A percentile compares a stretch with the other conserved stretches of the same genome.
Conservation (phyloP, 192 early-diverging fungal species). For the Coemansia sp. region DNA sequence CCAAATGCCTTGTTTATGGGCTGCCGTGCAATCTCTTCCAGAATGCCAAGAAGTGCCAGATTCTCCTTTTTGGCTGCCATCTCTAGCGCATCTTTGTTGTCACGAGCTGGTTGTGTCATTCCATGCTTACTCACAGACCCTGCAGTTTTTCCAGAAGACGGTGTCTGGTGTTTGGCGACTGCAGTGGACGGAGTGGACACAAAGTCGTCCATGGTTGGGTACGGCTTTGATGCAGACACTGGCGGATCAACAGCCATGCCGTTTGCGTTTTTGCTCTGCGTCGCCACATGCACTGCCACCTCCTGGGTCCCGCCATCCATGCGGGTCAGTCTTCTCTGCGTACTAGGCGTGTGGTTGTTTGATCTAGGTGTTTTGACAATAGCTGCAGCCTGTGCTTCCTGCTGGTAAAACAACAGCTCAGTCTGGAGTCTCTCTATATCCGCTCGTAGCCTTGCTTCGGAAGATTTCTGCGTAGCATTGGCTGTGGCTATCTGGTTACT, state of each 20-base stretch:
- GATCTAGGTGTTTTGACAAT: conserved; percentile 8
- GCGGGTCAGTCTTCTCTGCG: no score
- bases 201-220: conserved; percentile 37
- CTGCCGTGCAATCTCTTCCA: neutral
- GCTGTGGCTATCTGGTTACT: conserved; percentile 24
- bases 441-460: conserved; percentile 6
- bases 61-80: no score
- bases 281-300: neutral
- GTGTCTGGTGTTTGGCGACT: neutral
- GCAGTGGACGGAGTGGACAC: conserved; percentile 15
- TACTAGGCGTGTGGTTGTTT: no score
- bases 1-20: conserved; percentile 9
- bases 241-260: no score
- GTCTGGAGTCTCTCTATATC: conserved; percentile 44
- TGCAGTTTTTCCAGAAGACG: neutral
- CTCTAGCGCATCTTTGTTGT: conserved; percentile 20
- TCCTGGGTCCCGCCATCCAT: neutral
- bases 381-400: conserved; percentile 26
- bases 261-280: no score
- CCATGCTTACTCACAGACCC: no score
- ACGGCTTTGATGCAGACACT: neutral
- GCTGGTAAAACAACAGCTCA: conserved; percentile 35
- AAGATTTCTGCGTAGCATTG: neutral
- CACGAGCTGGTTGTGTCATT: conserved; percentile 12
- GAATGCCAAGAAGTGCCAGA: neutral